Base-by-base conservation (phyloP, 2,329 filamentous ascomycete species). In the Stagonosporopsis tanaceti region DNA sequence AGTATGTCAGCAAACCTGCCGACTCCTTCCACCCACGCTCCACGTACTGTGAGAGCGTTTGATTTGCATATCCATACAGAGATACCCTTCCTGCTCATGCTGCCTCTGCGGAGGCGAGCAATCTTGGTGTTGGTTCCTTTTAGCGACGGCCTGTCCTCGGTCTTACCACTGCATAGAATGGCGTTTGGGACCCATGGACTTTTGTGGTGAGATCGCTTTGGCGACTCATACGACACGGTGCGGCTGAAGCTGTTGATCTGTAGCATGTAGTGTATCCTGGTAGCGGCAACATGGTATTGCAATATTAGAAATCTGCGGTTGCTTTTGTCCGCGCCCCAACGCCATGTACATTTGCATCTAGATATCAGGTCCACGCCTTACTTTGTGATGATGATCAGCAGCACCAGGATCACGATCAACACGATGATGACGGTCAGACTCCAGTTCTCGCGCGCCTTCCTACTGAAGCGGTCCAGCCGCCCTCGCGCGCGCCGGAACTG, bases 361-460 rank as follows among this genome's bases (percentile, higher is more conserved):
- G 25, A 11, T 24, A 15, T 34, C 14, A 15, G 11, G 30, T 12
- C 6, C 3, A 25, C 45, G 27, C 20, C 12, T 69, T 46, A 75
- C 45, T 76, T 75, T 30, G 73, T 73, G 55, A 96, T 86, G 24
- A 90, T 85, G 78, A 97, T 96, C 69, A 97, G 76, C 68, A 97
- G 78, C 5, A 97, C 84, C 67, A 97, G 77, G 11, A 97, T 83
- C 47, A 96, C 85, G 66, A 97, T 95, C 73, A 97, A 79, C 14
- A 84, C 79, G 17, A 89, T 84, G 64, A 97, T 87, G 57, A 96
- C 91, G 27, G 89, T 89, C 87, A 95, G 88, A 79, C 94, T 93
- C 85, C 90, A 92, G 76, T 94, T 95, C 72, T 96, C 92, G 68
- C 87, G 87, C 2, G 92, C 92, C 61, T 87, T 88, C 64, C 87